These are phyloP conservation scores for Alternaria sp. DNA, from an alignment of 2,329 filamentous ascomycete species.

Conservation along the genomic window DNA sequence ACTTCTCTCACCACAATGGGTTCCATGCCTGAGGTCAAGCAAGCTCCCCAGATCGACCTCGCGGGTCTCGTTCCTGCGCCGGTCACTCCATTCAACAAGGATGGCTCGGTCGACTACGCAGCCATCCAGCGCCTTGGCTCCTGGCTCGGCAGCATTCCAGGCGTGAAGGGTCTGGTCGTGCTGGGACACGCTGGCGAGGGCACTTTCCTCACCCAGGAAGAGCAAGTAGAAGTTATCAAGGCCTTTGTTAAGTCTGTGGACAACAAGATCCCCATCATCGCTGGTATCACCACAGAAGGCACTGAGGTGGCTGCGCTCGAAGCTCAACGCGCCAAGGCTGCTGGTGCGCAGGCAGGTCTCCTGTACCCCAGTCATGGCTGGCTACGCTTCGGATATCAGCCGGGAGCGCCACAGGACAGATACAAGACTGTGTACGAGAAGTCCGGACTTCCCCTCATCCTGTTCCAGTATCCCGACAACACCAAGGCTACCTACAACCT, in stretches of 20 bases:
- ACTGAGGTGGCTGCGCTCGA: constrained; percentile 61
- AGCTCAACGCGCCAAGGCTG: constrained; percentile 58
- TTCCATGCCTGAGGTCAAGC: constrained; percentile 31
- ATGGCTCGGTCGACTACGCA: constrained; percentile 58
- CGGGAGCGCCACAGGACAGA: constrained; percentile 59
- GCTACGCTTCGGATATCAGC: constrained; percentile 63
- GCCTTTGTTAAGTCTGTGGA: constrained; percentile 61
- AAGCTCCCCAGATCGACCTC: constrained; percentile 51
- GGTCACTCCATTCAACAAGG: constrained; percentile 59
- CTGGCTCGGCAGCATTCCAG: constrained; percentile 60
- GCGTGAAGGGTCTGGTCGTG: constrained; percentile 61
- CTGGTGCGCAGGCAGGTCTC: constrained; percentile 59
- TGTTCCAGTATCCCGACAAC: constrained; percentile 62
- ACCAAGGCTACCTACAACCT: constrained; percentile 61
- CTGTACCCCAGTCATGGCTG: constrained; percentile 62
- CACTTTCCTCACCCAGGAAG: constrained; percentile 60
- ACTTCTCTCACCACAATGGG: constrained; percentile 22
- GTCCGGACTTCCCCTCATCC: constrained; percentile 58
- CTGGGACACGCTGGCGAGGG: constrained; percentile 63
- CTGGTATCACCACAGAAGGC: constrained; percentile 61
- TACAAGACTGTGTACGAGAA: constrained; percentile 60
- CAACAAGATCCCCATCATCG: constrained; percentile 60
- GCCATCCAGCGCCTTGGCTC: constrained; percentile 61
- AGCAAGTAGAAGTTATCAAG: constrained; percentile 59
- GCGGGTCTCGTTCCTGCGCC: constrained; percentile 59